Conservation (phyloP, 345 rosid species). For the Eucalyptus sideroxylon region DNA sequence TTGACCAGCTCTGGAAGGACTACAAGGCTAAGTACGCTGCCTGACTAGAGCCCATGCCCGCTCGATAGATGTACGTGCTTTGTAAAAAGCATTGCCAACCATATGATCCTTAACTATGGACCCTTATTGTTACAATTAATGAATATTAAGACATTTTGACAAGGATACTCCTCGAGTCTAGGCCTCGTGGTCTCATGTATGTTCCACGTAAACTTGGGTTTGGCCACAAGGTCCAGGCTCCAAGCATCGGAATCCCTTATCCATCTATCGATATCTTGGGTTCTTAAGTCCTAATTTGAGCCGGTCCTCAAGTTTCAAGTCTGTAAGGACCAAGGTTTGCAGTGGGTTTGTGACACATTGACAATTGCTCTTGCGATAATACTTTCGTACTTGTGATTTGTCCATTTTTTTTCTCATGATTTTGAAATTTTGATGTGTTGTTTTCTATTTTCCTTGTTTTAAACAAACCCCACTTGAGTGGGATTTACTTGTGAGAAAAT, state of each 20-base stretch:
- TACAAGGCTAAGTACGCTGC: constrained; percentile 49
- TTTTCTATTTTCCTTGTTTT: not conserved
- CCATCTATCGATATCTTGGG: not conserved
- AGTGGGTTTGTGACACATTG: not conserved
- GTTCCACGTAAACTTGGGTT: not conserved
- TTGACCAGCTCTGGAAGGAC: constrained; percentile 56
- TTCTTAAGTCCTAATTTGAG: not conserved
- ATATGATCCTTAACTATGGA: not conserved
- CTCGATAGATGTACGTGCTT: not conserved
- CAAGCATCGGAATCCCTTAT: not conserved
- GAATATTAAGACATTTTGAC: not conserved
- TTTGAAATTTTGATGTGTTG: not conserved
- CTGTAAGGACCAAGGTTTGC: not conserved
- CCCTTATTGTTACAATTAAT: not conserved
- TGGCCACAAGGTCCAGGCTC: not conserved
- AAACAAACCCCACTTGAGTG: not conserved
- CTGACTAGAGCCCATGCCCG: not conserved
- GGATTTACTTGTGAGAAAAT: not conserved
- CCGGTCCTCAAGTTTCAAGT: not conserved
- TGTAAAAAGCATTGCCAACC: not conserved
- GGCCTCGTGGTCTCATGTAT: not conserved
- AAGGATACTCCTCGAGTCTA: not conserved
- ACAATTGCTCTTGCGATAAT: not conserved
- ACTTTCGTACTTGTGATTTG: not conserved
- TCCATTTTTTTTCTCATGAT: no score